Conservation (phyloP, 495 filamentous ascomycete genomes). For the Xylaria longipes region DNA sequence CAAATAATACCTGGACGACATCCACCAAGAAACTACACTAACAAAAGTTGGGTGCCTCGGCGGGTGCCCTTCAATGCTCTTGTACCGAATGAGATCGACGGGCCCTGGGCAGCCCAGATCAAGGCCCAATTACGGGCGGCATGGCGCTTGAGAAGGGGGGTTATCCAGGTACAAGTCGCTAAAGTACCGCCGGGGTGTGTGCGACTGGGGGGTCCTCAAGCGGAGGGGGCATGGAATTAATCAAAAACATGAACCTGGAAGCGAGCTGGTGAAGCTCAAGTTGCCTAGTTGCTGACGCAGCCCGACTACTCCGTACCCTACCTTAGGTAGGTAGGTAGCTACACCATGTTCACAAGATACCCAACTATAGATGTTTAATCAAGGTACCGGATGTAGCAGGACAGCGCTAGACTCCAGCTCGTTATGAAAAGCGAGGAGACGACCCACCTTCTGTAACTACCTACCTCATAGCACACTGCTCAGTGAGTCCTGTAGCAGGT, state of each 20-base stretch:
- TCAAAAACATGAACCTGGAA: slow-evolving; percentile 23
- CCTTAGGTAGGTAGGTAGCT: not conserved
- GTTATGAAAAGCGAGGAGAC: not conserved
- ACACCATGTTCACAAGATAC: not conserved
- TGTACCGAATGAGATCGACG: slow-evolving; percentile 38
- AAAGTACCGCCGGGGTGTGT: slow-evolving; percentile 27
- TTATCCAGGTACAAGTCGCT: slow-evolving; percentile 24
- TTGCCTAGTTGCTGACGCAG: not conserved
- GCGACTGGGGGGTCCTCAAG: slow-evolving; percentile 9
- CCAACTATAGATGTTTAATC: not conserved
- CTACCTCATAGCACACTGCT: not conserved
- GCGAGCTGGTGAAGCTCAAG: slow-evolving; percentile 25
- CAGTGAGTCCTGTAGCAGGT: too few species aligned
- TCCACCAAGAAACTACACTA: slow-evolving; percentile 21
- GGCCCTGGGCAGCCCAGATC: slow-evolving; percentile 34
- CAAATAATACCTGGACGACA: slow-evolving; percentile 17
- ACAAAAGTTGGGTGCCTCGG: slow-evolving; percentile 25
- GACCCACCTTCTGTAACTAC: not conserved
- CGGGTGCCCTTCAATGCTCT: slow-evolving; percentile 32
- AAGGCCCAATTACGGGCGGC: slow-evolving; percentile 40
- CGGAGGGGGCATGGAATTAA: slow-evolving; percentile 19
- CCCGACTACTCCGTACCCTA: not conserved
- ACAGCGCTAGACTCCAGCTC: not conserved
- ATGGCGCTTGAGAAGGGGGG: slow-evolving; percentile 41
- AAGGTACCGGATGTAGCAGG: not conserved